These are phyloP conservation scores for Lactarius tabidus DNA, from an alignment of 768 basidiomycete genomes.

Conservation along the genomic window DNA sequence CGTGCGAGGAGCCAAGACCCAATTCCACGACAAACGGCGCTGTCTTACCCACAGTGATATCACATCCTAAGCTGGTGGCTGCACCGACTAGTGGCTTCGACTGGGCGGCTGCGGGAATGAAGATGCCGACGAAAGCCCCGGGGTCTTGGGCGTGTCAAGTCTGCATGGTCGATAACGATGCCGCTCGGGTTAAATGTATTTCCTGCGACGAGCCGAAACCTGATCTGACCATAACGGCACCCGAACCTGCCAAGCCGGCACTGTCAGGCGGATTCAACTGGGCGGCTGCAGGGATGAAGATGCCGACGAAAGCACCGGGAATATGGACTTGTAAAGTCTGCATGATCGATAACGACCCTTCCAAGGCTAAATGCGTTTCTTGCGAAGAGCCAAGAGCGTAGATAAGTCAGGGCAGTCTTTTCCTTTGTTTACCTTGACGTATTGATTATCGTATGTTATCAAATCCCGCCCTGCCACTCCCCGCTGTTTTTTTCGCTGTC, in stretches of 20 bases:
- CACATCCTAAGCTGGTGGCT: not conserved
- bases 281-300: slow-evolving; percentile 37
- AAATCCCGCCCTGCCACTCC: not conserved
- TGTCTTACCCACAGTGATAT: too few relatives aligned
- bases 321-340: slow-evolving; percentile 43
- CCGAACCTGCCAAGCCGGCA: not conserved
- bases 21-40: not conserved
- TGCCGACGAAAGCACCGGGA: slow-evolving; percentile 28
- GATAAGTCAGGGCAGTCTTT: not conserved
- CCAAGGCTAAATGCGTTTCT: slow-evolving; percentile 32
- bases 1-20: slow-evolving; percentile 40
- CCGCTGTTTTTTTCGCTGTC: slow-evolving; percentile 1
- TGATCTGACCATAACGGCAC: not conserved
- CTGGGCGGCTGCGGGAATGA: not conserved
- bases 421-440: not conserved
- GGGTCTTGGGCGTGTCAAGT: not conserved
- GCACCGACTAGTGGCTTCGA: slow-evolving; percentile 6
- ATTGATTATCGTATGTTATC: slow-evolving; percentile 23
- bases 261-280: slow-evolving; percentile 35
- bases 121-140: not conserved
- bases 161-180: not conserved
- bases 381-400: slow-evolving; percentile 30
- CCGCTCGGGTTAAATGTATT: not conserved
- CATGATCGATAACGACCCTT: slow-evolving; percentile 29
- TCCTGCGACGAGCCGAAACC: slow-evolving; percentile 1